A percentile compares a stretch with the other conserved stretches of the same genome.
Conservation (phyloP, 2,329 filamentous ascomycete species). For the Sordariomycetes sp. region DNA sequence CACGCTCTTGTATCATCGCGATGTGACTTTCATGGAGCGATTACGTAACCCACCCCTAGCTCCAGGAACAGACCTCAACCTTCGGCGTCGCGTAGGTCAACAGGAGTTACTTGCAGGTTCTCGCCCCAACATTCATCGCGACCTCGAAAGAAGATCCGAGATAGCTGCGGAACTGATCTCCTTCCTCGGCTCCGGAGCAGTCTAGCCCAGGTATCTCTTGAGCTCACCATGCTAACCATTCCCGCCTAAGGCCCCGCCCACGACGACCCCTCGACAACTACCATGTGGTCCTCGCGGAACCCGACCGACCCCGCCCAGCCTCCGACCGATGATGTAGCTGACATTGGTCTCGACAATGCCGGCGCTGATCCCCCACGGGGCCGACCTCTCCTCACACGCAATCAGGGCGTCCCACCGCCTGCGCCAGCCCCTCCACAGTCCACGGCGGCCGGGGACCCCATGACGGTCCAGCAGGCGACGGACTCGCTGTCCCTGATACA, state of each 20-base stretch:
- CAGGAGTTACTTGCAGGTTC: not conserved
- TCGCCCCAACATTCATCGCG: not conserved
- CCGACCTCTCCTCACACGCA: slow-evolving; percentile 5
- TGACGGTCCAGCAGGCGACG: slow-evolving; percentile 19
- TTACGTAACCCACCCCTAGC: not conserved
- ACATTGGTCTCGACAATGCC: slow-evolving; percentile 22
- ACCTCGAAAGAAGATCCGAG: not conserved
- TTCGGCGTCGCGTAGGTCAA: not conserved
- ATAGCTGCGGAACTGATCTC: not conserved
- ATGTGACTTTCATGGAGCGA: not conserved
- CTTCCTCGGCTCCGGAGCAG: not conserved
- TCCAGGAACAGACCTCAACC: not conserved
- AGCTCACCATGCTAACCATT: not conserved
- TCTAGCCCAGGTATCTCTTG: not conserved
- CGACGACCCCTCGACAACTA: not conserved
- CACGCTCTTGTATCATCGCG: not conserved
- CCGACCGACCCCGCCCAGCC: slow-evolving; percentile 12
- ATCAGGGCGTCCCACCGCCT: slow-evolving; percentile 19
- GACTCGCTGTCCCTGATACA: slow-evolving; percentile 69
- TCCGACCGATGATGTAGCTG: slow-evolving; percentile 21
- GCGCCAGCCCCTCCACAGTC: slow-evolving; percentile 7
- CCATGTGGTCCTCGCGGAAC: slow-evolving; percentile 3
- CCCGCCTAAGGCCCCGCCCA: not conserved
- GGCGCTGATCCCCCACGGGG: not conserved
- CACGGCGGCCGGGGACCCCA: not conserved